Evolutionary conservation across 106 monocot genomes (phyloP).

Genomic region (Platanthera guangdongensis): DNA sequence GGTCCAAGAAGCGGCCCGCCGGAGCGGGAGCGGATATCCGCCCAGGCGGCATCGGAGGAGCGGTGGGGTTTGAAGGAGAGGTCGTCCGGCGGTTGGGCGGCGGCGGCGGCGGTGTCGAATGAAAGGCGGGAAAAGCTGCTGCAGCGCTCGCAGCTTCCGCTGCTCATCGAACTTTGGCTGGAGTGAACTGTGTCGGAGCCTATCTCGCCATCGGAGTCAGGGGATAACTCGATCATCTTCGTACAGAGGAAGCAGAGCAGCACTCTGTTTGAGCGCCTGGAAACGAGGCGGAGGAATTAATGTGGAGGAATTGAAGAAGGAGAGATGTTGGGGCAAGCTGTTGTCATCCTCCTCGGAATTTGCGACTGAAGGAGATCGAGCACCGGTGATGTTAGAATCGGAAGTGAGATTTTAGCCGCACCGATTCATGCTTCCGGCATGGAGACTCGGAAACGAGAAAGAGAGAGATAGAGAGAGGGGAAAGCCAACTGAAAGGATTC

Average conservation of each 20-base stretch:
- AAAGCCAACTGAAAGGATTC: background rate
- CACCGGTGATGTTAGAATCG: background rate
- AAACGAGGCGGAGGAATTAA: background rate
- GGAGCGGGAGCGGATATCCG: constrained; percentile 7
- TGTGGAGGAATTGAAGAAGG: background rate
- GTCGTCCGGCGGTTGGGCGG: background rate
- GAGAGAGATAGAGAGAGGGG: background rate
- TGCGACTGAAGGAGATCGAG: background rate
- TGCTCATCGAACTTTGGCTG: constrained; percentile 44
- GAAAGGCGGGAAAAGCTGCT: constrained; percentile 29
- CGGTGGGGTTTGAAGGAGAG: constrained; percentile 15
- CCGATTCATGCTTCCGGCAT: background rate
- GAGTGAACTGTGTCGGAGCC: constrained; percentile 24
- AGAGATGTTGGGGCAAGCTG: background rate
- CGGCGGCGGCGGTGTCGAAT: constrained; percentile 19
- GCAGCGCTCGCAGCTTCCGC: constrained; percentile 16
- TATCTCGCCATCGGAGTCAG: constrained; percentile 15
- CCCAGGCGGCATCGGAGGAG: constrained; percentile 18
- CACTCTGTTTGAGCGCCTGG: background rate
- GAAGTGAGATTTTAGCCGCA: background rate
- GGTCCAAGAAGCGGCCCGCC: constrained; percentile 23
- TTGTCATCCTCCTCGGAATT: background rate
- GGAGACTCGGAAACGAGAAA: background rate
- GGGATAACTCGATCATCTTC: constrained; percentile 5
- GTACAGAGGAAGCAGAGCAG: background rate